phyloP scores from a whole-genome alignment of 2,329 filamentous ascomycete species.

The Pseudocercospora macadamiae region DNA sequence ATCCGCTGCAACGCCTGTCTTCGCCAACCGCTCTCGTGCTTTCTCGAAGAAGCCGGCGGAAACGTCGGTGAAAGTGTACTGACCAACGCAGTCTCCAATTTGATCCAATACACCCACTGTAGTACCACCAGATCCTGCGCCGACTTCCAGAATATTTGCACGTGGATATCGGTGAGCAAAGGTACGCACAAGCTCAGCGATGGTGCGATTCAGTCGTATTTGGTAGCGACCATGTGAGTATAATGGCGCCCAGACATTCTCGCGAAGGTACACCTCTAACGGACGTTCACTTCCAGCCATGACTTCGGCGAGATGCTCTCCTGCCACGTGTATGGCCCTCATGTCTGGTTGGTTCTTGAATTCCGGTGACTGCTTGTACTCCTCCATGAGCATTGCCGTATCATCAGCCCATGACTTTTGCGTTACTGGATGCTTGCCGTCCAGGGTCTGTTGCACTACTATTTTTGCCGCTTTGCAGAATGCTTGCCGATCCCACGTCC shows the following conservation, averaged over 20 bases:
- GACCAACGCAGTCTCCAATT: conserved; percentile 37
- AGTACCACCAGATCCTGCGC: conserved; percentile 50
- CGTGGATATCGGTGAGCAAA: conserved; percentile 47
- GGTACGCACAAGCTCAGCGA: conserved; percentile 16
- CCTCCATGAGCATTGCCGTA: conserved; percentile 17
- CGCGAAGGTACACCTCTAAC: conserved; percentile 22
- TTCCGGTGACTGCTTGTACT: conserved; percentile 16
- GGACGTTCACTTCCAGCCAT: conserved; percentile 36
- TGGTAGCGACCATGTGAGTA: conserved; percentile 41
- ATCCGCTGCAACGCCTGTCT: conserved; percentile 21
- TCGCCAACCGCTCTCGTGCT: conserved; percentile 30
- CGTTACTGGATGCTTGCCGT: conserved; percentile 18
- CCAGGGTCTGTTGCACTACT: conserved; percentile 14
- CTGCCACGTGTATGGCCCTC: conserved; percentile 27
- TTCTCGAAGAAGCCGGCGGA: conserved; percentile 47
- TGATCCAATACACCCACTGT: conserved; percentile 42
- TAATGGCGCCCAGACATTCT: conserved; percentile 23
- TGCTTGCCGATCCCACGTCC: conserved; percentile 24
- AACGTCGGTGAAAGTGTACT: conserved; percentile 55
- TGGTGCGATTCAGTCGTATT: conserved; percentile 42
- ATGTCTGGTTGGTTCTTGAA: conserved; percentile 22
- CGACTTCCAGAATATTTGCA: conserved; percentile 50
- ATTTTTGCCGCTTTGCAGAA: conserved; percentile 18
- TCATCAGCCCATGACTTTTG: conserved; percentile 19
- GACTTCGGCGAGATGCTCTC: conserved; percentile 41